Percentiles rank a stretch among this genome's conserved stretches.
Evolutionary conservation across 2,329 filamentous ascomycete genomes (phyloP).

Genomic region (Monosporascus sp.): DNA sequence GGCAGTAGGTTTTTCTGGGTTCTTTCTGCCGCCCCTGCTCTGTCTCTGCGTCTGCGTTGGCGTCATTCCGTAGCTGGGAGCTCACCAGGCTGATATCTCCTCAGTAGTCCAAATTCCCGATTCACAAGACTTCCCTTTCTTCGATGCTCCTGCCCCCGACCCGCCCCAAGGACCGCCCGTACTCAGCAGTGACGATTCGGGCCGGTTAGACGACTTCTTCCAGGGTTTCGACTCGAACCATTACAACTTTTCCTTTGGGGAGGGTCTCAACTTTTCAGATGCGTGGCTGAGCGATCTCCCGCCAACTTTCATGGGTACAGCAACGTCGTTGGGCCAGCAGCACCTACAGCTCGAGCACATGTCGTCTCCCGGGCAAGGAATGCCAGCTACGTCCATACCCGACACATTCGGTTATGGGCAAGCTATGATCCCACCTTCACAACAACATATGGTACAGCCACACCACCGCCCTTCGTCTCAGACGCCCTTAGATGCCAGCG

Average conservation of each 20-base stretch:
- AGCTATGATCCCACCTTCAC: constrained; percentile 17
- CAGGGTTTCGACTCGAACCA: constrained; percentile 47
- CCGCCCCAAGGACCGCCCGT: constrained; percentile 61
- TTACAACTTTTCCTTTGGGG: constrained; percentile 45
- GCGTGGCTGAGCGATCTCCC: constrained; percentile 53
- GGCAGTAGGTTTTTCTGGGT: constrained; percentile 51
- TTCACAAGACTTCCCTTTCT: constrained; percentile 27
- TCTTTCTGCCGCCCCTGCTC: constrained; percentile 5
- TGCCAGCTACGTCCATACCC: constrained; percentile 19
- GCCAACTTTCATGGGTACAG: constrained; percentile 60
- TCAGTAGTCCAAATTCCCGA: constrained; percentile 2
- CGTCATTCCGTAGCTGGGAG: too few species aligned
- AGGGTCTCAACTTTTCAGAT: constrained; percentile 44
- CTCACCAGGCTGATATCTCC: constrained; percentile 14
- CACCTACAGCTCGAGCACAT: constrained; percentile 23
- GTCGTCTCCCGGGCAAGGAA: constrained; percentile 18
- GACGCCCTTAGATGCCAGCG: constrained; percentile 17
- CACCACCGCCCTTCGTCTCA: constrained; percentile 12
- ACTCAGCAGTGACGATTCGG: constrained; percentile 57
- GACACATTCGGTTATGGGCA: constrained; percentile 23
- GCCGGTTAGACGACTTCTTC: constrained; percentile 54
- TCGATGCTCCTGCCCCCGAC: constrained; percentile 56
- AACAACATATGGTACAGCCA: constrained; percentile 9
- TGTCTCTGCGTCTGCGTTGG: constrained; percentile 4
- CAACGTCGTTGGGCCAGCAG: constrained; percentile 57